Percentiles rank a stretch among this genome's conserved stretches.
Evolutionary conservation across 495 filamentous ascomycete genomes (phyloP).

Genomic region (Talaromyces liani): DNA sequence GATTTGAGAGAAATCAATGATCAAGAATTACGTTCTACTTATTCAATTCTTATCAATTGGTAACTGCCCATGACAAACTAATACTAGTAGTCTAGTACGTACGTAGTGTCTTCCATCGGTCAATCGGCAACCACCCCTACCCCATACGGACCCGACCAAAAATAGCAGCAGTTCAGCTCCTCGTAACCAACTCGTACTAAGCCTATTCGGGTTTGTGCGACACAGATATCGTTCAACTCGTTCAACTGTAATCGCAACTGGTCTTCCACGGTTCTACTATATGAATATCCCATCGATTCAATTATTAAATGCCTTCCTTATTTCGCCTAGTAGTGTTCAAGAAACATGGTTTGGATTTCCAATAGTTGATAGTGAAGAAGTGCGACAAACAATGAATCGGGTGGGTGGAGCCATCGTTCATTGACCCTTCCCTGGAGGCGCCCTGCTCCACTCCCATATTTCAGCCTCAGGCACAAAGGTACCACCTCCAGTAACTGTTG

Average conservation of each 20-base stretch:
- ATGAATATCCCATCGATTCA: background rate
- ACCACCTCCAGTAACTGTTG: too few relatives aligned
- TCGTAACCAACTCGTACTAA: background rate
- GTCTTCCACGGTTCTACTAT: background rate
- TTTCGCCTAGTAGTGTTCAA: background rate
- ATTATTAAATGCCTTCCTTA: background rate
- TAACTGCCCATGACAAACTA: background rate
- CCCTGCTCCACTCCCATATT: background rate
- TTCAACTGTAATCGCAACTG: too few relatives aligned
- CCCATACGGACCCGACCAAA: background rate
- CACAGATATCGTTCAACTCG: too few relatives aligned
- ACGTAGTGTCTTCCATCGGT: background rate
- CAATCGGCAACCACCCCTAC: background rate
- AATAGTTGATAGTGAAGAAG: background rate
- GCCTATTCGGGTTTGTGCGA: background rate
- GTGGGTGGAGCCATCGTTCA: background rate
- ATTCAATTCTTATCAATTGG: background rate
- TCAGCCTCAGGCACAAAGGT: background rate
- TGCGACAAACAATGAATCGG: background rate
- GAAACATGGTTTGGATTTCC: background rate
- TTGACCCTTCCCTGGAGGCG: background rate
- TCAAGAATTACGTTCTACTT: background rate
- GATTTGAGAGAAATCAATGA: background rate
- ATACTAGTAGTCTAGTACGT: background rate
- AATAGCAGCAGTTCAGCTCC: background rate